phyloP scores from a whole-genome alignment of 2,329 filamentous ascomycete genomes.

The Aspergillus terreus region DNA sequence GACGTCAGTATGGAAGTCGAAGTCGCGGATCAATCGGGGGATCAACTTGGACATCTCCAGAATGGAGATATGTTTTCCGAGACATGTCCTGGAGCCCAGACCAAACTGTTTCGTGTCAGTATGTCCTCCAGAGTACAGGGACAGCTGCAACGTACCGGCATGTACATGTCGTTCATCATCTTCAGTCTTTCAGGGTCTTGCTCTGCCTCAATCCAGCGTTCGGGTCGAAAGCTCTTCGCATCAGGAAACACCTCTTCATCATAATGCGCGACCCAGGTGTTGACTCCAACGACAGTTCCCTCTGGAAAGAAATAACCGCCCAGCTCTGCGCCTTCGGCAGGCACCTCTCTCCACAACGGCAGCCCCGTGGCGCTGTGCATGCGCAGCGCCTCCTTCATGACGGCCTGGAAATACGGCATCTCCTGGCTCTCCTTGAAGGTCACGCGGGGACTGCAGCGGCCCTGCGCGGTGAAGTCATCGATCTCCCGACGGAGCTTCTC shows the following conservation, averaged over 20 bases:
- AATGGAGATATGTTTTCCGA: slow-evolving; percentile 37
- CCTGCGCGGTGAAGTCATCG: slow-evolving; percentile 20
- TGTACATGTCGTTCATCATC: slow-evolving; percentile 36
- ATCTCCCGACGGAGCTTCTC: slow-evolving; percentile 31
- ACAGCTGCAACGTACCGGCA: slow-evolving; percentile 30
- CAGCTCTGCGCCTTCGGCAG: slow-evolving; percentile 43
- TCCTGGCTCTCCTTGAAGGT: slow-evolving; percentile 39
- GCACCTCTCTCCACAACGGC: slow-evolving; percentile 49
- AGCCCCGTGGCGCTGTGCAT: slow-evolving; percentile 49
- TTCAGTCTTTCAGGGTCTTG: slow-evolving; percentile 25
- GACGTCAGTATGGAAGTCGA: slow-evolving; percentile 18
- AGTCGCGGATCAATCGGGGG: slow-evolving; percentile 29
- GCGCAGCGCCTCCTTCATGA: slow-evolving; percentile 53
- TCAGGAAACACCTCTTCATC: slow-evolving; percentile 43
- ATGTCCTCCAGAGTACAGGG: too few species aligned
- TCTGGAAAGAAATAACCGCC: slow-evolving; percentile 40
- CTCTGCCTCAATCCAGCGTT: slow-evolving; percentile 44
- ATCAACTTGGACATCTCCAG: slow-evolving; percentile 38
- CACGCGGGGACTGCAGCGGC: slow-evolving; percentile 23
- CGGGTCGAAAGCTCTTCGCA: slow-evolving; percentile 43
- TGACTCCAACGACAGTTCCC: slow-evolving; percentile 43
- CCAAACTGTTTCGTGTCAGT: slow-evolving; percentile 26
- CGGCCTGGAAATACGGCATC: slow-evolving; percentile 52
- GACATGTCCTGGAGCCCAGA: slow-evolving; percentile 29
- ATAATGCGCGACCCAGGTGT: slow-evolving; percentile 44